phyloP scores from a whole-genome alignment of 139 green algal genomes.

The Yamagishiella unicocca region DNA sequence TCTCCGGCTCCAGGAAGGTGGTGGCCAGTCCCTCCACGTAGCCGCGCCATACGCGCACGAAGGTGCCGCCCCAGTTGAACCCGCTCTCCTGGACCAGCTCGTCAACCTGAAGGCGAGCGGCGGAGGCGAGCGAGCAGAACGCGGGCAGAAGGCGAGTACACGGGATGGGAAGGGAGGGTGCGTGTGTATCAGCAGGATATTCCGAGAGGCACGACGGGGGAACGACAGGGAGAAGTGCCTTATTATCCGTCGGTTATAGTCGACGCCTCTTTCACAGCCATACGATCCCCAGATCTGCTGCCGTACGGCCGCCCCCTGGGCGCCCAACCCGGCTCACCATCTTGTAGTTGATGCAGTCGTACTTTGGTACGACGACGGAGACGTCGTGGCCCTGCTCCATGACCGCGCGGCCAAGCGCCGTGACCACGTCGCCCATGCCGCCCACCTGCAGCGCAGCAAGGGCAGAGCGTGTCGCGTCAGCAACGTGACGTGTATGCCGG shows the following conservation, averaged over 20 bases:
- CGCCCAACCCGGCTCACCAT: slow-evolving; percentile 51
- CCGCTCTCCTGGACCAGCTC: slow-evolving; percentile 71
- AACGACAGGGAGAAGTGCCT: too few relatives aligned
- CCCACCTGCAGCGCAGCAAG: slow-evolving; percentile 77
- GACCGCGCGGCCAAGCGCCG: slow-evolving; percentile 88
- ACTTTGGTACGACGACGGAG: slow-evolving; percentile 95
- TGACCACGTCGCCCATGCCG: slow-evolving; percentile 97
- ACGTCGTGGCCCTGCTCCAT: slow-evolving; percentile 90
- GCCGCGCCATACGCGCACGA: slow-evolving; percentile 72
- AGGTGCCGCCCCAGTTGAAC: slow-evolving; percentile 77
- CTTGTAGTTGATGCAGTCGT: slow-evolving; percentile 93
- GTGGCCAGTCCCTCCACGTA: slow-evolving; percentile 81
- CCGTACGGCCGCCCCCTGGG: too few relatives aligned
- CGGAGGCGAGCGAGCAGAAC: not conserved
- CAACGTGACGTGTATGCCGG: too few relatives aligned
- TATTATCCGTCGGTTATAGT: too few relatives aligned
- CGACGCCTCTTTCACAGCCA: too few relatives aligned
- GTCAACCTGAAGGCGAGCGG: slow-evolving; percentile 48
- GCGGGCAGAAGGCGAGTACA: too few relatives aligned
- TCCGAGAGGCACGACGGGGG: too few relatives aligned
- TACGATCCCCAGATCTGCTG: too few relatives aligned
- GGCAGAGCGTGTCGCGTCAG: too few relatives aligned
- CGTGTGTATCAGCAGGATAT: too few relatives aligned
- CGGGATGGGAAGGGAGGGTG: not conserved
- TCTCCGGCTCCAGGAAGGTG: slow-evolving; percentile 84